Evolutionary conservation across 129 eudicot genomes (phyloP).

Genomic region (Artemisia annua): DNA sequence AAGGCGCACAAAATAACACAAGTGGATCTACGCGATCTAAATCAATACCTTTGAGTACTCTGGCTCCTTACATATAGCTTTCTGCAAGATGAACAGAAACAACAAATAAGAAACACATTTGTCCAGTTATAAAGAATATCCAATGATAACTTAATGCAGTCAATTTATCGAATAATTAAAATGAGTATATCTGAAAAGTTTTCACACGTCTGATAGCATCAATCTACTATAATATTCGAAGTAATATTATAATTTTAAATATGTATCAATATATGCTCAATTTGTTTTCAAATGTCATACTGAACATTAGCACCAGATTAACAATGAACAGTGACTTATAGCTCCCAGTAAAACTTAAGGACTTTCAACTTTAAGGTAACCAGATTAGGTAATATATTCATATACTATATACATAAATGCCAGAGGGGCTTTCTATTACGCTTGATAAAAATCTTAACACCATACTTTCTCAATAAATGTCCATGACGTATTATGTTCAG

Average conservation of each 20-base stretch:
- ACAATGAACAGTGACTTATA: not conserved
- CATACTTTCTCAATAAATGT: not conserved
- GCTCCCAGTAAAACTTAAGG: no score
- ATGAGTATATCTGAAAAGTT: not conserved
- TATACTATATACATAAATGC: not conserved
- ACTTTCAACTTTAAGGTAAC: not conserved
- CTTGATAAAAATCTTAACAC: not conserved
- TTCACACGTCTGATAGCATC: not conserved
- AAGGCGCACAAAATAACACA: slow-evolving; percentile 7
- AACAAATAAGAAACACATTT: slow-evolving; percentile 4
- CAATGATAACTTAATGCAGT: not conserved
- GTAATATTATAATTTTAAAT: not conserved
- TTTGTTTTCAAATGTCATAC: not conserved
- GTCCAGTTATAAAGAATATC: not conserved
- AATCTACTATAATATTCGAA: not conserved
- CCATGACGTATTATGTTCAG: no score
- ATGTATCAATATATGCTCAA: not conserved
- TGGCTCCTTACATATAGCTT: slow-evolving; percentile 42
- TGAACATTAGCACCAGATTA: slow-evolving; percentile 1
- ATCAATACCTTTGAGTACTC: slow-evolving; percentile 35
- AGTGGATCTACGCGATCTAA: not conserved
- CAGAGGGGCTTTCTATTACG: not conserved
- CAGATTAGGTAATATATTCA: not conserved
- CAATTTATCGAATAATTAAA: not conserved
- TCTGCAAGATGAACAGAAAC: slow-evolving; percentile 33